These are phyloP conservation scores for Plenodomus tracheiphilus DNA, from an alignment of 2,329 filamentous ascomycete genomes.

Conservation along the genomic window DNA sequence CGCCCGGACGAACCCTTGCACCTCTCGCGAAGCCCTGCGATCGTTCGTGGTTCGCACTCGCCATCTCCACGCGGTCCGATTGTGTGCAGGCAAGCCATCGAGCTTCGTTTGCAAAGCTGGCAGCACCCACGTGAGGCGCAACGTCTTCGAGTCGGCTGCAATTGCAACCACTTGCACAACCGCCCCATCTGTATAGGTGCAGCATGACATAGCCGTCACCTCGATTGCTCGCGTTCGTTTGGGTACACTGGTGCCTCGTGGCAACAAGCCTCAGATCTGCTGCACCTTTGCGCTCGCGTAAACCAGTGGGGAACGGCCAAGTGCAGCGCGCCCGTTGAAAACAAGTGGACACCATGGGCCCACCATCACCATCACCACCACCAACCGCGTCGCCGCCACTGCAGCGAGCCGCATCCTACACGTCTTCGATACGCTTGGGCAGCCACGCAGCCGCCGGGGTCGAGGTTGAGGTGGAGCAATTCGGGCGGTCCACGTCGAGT, in stretches of 20 bases:
- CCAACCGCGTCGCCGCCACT: constrained; percentile 7
- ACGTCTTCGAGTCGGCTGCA: too few species aligned
- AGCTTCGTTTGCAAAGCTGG: too few species aligned
- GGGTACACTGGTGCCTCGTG: background rate
- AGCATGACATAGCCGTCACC: background rate
- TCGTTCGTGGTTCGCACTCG: too few species aligned
- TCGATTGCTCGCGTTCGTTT: background rate
- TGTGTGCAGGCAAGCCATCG: too few species aligned
- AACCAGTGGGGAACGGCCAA: background rate
- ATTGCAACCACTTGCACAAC: background rate
- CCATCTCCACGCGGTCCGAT: background rate
- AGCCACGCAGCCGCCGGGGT: constrained; percentile 10
- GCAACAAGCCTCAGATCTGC: background rate
- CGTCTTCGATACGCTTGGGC: constrained; percentile 14
- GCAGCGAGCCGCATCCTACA: constrained; percentile 20
- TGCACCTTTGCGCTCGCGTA: background rate
- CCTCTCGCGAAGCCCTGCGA: too few species aligned
- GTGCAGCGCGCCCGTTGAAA: background rate
- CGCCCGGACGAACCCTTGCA: too few species aligned
- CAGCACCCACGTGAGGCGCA: too few species aligned
- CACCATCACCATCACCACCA: background rate
- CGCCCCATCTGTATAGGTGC: too few species aligned
- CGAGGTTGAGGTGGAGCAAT: constrained; percentile 24
- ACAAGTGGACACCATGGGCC: constrained; percentile 22
- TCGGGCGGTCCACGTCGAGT: constrained; percentile 22